A percentile compares a stretch with the other conserved stretches of the same genome.
Evolutionary conservation across 164 flowering plant genomes (phyloP).

Genomic region (Berberis thunbergii): DNA sequence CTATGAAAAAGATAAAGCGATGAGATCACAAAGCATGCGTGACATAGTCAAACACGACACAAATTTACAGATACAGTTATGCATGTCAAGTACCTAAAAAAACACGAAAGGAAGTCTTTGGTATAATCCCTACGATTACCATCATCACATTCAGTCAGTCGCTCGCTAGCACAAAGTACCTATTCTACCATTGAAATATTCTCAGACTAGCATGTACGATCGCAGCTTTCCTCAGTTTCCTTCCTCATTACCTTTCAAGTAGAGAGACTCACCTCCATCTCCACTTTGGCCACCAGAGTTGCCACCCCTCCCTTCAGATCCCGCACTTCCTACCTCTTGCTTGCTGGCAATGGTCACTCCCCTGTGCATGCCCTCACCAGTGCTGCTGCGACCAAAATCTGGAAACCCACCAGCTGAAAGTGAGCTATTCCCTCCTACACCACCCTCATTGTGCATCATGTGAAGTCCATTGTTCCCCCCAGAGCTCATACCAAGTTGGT

Average conservation of each 20-base stretch:
- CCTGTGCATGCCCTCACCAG: slow-evolving; percentile 34
- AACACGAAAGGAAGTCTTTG: background rate
- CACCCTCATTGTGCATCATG: slow-evolving; percentile 60
- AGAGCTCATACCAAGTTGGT: slow-evolving; percentile 73
- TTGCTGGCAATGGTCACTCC: slow-evolving; percentile 41
- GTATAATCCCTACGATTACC: background rate
- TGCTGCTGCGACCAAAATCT: slow-evolving; percentile 40
- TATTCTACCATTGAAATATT: background rate
- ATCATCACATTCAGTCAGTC: background rate
- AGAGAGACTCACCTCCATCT: slow-evolving; percentile 59
- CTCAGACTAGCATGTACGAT: background rate
- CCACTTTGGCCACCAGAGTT: slow-evolving; percentile 36
- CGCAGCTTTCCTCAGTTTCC: slow-evolving; percentile 30
- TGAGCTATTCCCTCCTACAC: slow-evolving; percentile 28
- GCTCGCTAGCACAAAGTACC: background rate
- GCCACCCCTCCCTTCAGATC: slow-evolving; percentile 51
- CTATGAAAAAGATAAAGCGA: background rate
- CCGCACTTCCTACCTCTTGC: slow-evolving; percentile 46
- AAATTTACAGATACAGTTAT: background rate
- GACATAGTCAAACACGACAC: background rate
- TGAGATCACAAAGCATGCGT: background rate
- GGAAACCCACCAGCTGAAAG: slow-evolving; percentile 45
- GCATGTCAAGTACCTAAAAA: background rate
- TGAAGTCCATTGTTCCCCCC: slow-evolving; percentile 57
- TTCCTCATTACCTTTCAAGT: slow-evolving; percentile 60